A percentile compares a stretch with the other conserved stretches of the same genome.
phyloP scores from a whole-genome alignment of 23 red algal species.

The Cyanidium caldarium region DNA sequence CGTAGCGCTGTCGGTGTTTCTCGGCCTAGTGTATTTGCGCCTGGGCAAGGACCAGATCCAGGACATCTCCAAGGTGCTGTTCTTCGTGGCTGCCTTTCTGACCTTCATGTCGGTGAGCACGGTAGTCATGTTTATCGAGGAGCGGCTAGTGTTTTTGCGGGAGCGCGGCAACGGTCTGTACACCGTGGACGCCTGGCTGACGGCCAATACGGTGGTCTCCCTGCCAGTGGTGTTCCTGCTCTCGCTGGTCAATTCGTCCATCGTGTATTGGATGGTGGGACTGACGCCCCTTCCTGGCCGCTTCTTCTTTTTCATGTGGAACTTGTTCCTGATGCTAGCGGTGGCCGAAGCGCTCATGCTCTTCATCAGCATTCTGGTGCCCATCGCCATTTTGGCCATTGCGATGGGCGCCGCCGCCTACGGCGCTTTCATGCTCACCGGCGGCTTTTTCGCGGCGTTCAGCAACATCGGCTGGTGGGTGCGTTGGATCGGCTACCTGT shows the following conservation, averaged over 20 bases:
- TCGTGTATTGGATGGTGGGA: constrained; percentile 57
- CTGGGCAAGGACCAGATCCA: constrained; percentile 17
- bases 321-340: constrained; percentile 42
- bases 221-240: constrained; percentile 46
- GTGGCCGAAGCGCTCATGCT: constrained; percentile 68
- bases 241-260: constrained; percentile 32
- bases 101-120: constrained; percentile 60
- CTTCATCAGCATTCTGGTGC: constrained; percentile 50
- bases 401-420: constrained; percentile 43
- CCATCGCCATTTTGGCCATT: constrained; percentile 52
- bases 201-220: constrained; percentile 40
- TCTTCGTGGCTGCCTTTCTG: constrained; percentile 59
- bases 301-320: constrained; percentile 56
- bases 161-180: constrained; percentile 70
- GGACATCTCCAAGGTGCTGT: constrained; percentile 37
- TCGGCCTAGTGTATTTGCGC: constrained; percentile 69
- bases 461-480: constrained; percentile 55
- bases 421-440: constrained; percentile 54
- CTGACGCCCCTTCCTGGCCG: constrained; percentile 25
- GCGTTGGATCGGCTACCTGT: constrained; percentile 48
- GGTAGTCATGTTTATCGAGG: constrained; percentile 57
- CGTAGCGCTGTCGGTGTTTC: constrained; percentile 40
- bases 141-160: constrained; percentile 41
- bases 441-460: constrained; percentile 53
- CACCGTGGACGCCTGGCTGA: constrained; percentile 28